Base-by-base conservation (phyloP, 2,329 filamentous ascomycete genomes). In the Ophiostoma ips region DNA sequence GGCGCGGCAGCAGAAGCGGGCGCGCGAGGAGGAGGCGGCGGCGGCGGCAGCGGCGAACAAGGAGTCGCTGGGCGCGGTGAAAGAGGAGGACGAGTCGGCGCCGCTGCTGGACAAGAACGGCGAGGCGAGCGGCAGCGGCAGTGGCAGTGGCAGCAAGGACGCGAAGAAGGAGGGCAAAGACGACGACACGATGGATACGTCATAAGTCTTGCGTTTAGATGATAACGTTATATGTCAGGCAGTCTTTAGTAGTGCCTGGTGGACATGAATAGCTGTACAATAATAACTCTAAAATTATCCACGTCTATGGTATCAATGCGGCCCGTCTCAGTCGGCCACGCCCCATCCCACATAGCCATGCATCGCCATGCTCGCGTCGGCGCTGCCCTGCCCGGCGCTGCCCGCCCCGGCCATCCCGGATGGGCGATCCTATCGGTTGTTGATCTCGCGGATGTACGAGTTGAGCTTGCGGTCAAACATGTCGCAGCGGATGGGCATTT, bases 401-500 rank as follows among this genome's bases (percentile, higher is more conserved):
- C n/a, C n/a, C n/a, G 13, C 19, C 4, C 21, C 12, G 5, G 15
- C 24, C 6, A 28, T 28, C 21, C 21, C 24, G 10, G 40, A 43
- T 46, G 33, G 21, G 36, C 45, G 15, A 19, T 19, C 16, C 54
- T 64, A 70, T 63, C 73, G 76, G 60, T 71, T 80, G 61, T 83
- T 83, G 58, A 81, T 74, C 62, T 79, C 77, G 62, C 87, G 80
- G 60, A 95, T 79, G 67, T 89, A 94, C 35, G 81, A 85, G 57
- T 77, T 76, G 56, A 95, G 65, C 65, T 87, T 87, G 59, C 89
- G 75, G 65, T 98, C 92, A 69, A 95, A 98, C 59, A 87, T 84
- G 62, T 96, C 92, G 67, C 92, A 95, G 54, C 92, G 76, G 49
- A 98, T 80, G 7, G 92, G 92, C 89, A 96, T 98, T 70, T 98